phyloP scores from a whole-genome alignment of 2,329 filamentous ascomycete genomes.

The Zymoseptoria ardabiliae region DNA sequence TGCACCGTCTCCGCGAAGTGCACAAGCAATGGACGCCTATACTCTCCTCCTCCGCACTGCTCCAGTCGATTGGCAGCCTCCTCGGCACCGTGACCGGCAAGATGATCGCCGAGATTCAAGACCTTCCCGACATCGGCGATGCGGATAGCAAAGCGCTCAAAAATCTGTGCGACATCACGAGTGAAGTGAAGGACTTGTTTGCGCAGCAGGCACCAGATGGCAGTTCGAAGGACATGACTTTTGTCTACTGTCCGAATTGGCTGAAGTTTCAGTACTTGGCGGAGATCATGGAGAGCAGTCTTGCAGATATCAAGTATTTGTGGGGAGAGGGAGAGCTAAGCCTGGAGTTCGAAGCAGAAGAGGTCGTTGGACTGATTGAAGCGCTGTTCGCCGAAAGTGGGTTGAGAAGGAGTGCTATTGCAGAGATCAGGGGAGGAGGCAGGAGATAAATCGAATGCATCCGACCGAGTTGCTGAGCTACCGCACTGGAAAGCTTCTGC shows the following conservation, averaged over 20 bases:
- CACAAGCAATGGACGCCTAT: constrained; percentile 51
- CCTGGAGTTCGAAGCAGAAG: constrained; percentile 54
- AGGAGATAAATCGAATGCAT: neutral
- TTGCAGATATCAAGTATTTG: constrained; percentile 59
- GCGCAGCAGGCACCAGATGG: constrained; percentile 35
- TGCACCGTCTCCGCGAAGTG: constrained; percentile 51
- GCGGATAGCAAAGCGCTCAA: constrained; percentile 55
- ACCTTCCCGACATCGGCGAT: constrained; percentile 57
- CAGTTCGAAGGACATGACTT: constrained; percentile 43
- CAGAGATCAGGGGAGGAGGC: constrained; percentile 42
- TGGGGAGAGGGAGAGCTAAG: constrained; percentile 59
- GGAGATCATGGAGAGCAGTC: constrained; percentile 55
- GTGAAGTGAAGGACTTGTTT: constrained; percentile 52
- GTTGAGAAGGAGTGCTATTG: constrained; percentile 50
- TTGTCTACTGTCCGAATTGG: constrained; percentile 57
- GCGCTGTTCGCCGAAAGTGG: constrained; percentile 58
- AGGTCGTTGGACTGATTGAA: constrained; percentile 56
- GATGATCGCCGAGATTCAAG: constrained; percentile 55
- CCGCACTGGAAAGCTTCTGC: too few relatives aligned
- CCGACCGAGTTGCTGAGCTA: neutral
- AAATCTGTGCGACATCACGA: constrained; percentile 48
- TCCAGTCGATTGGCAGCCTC: constrained; percentile 56
- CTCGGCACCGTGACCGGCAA: constrained; percentile 51
- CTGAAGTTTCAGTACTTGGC: constrained; percentile 58
- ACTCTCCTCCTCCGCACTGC: constrained; percentile 51